Percentiles rank a stretch among this genome's conserved stretches.
These are phyloP conservation scores for Aspergillus aculeatinus DNA, from an alignment of 2,329 filamentous ascomycete genomes.

Conservation along the genomic window DNA sequence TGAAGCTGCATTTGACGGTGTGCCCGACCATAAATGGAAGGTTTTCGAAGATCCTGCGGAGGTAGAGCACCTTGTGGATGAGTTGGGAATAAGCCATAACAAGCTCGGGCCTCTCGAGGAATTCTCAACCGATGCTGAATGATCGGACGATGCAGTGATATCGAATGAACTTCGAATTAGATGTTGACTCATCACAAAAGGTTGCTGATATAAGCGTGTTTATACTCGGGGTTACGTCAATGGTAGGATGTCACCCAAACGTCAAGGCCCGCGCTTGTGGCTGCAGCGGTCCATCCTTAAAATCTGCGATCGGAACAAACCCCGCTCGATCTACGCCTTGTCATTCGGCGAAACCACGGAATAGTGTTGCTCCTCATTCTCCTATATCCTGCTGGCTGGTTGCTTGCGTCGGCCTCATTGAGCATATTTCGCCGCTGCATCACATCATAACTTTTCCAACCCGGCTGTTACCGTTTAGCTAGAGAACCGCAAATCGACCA, in stretches of 20 bases:
- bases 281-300: background rate
- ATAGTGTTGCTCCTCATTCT: background rate
- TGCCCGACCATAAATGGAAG: constrained; percentile 72
- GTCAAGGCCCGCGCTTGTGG: background rate
- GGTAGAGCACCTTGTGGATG: constrained; percentile 41
- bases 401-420: background rate
- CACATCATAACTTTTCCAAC: background rate
- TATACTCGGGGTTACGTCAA: constrained; percentile 18
- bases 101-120: background rate
- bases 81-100: constrained; percentile 18
- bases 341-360: background rate
- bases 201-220: constrained; percentile 18
- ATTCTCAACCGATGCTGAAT: background rate
- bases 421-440: background rate
- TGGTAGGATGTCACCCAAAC: constrained; percentile 2
- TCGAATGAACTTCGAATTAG: background rate
- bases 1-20: constrained; percentile 73
- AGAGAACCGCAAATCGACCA: constrained; percentile 27
- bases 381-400: background rate
- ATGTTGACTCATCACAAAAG: constrained; percentile 1
- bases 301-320: background rate
- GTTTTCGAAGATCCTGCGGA: constrained; percentile 78
- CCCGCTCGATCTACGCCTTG: background rate
- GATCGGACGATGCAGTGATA: background rate
- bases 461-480: constrained; percentile 16